Percentiles rank a stretch among this genome's conserved stretches.
These are phyloP conservation scores for Cyclotella cryptica DNA, from an alignment of 108 stramenopile genomes.

Conservation along the genomic window DNA sequence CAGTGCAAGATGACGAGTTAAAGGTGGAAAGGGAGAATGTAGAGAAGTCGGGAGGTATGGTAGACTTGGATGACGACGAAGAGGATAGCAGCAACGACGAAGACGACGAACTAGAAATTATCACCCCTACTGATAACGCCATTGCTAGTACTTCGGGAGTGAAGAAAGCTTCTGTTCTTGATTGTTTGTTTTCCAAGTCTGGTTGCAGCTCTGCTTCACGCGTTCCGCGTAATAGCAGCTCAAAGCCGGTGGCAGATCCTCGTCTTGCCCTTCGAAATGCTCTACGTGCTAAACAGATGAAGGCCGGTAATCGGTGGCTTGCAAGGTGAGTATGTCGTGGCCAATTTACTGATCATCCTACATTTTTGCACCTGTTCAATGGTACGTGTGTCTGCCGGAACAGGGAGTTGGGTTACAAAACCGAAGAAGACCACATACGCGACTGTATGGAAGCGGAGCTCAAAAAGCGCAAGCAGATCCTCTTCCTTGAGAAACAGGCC, in stretches of 20 bases:
- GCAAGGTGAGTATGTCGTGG: constrained; percentile 53
- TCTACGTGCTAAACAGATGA: constrained; percentile 62
- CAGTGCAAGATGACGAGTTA: constrained; percentile 8
- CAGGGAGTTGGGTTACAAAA: constrained; percentile 88
- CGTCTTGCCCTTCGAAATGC: constrained; percentile 58
- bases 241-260: constrained; percentile 31
- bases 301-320: constrained; percentile 83
- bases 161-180: constrained; percentile 27
- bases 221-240: not conserved
- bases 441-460: constrained; percentile 75
- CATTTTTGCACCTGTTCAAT: not conserved
- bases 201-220: constrained; percentile 2
- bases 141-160: not conserved
- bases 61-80: constrained; percentile 33
- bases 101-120: constrained; percentile 58
- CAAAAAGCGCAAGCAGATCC: constrained; percentile 63
- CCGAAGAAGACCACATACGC: constrained; percentile 79
- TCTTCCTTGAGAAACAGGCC: constrained; percentile 65
- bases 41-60: constrained; percentile 3
- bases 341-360: not conserved
- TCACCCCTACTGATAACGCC: constrained; percentile 8
- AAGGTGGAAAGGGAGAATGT: constrained; percentile 12
- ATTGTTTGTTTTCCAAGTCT: constrained; percentile 31
- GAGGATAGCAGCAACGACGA: constrained; percentile 17
- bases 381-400: not conserved